Evolutionary conservation across 495 filamentous ascomycete genomes (phyloP).

Genomic region (Bathelium albidoporum): DNA sequence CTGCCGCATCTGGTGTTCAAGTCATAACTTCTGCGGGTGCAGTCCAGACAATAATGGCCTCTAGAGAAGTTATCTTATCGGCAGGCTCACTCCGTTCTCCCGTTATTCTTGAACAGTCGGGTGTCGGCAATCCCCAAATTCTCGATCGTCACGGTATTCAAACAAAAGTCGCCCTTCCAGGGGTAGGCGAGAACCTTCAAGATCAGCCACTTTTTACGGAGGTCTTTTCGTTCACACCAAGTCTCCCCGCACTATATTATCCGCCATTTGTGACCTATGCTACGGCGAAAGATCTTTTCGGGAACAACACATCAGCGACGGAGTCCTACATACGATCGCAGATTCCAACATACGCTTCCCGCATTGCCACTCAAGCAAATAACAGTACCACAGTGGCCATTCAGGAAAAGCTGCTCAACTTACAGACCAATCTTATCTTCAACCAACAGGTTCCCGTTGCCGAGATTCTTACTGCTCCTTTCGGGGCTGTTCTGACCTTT

Average conservation of each 20-base stretch:
- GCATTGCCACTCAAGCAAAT: neutral
- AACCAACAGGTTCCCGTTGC: neutral
- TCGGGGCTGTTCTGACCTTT: neutral
- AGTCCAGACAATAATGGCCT: slow-evolving; percentile 21
- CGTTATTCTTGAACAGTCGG: slow-evolving; percentile 53
- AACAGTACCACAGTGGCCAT: neutral
- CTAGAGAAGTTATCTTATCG: slow-evolving; percentile 50
- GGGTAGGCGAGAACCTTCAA: slow-evolving; percentile 57
- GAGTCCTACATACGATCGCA: slow-evolving; percentile 2
- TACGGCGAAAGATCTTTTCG: neutral
- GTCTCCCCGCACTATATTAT: neutral
- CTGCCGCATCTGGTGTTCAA: neutral
- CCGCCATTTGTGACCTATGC: neutral
- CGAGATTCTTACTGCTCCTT: slow-evolving; percentile 2
- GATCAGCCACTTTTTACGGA: slow-evolving; percentile 32
- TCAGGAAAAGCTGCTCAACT: neutral
- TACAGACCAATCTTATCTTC: slow-evolving; percentile 6
- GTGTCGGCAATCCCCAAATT: slow-evolving; percentile 45
- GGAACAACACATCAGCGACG: neutral
- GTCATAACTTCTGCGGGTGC: neutral
- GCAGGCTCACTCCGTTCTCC: slow-evolving; percentile 53
- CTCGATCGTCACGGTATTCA: slow-evolving; percentile 40
- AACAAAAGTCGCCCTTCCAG: slow-evolving; percentile 44
- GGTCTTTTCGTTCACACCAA: neutral
- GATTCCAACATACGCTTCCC: neutral